phyloP scores from a whole-genome alignment of 495 filamentous ascomycete species.

The Penicillium canescens region DNA sequence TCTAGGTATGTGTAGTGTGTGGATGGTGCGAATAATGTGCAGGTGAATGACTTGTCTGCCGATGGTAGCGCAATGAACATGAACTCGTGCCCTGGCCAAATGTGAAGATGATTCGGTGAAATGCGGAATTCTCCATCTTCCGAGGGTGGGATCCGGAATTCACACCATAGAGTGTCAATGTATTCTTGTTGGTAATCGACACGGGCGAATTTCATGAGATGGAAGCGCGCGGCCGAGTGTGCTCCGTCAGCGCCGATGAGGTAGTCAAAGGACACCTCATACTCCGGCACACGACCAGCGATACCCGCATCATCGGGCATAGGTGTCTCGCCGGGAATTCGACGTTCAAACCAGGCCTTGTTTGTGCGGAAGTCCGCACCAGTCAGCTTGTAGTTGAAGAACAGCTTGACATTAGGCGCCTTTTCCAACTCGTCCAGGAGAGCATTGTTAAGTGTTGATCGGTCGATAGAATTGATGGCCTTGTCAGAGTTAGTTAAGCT shows the following conservation, averaged over 20 bases:
- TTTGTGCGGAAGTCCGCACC: conserved; percentile 78
- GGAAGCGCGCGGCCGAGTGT: conserved; percentile 83
- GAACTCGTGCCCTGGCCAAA: conserved; percentile 88
- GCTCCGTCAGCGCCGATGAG: conserved; percentile 96
- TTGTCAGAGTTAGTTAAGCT: conserved; percentile 19
- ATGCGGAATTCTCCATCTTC: conserved; percentile 65
- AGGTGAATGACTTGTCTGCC: conserved; percentile 88
- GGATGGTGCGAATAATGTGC: conserved; percentile 84
- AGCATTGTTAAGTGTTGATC: conserved; percentile 78
- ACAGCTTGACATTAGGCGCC: conserved; percentile 82
- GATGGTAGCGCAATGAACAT: conserved; percentile 99
- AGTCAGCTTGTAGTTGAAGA: conserved; percentile 89
- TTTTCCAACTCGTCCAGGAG: conserved; percentile 82
- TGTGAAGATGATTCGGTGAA: conserved; percentile 90
- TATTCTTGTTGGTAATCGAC: conserved; percentile 95
- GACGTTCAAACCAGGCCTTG: conserved; percentile 83
- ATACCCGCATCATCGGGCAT: conserved; percentile 26
- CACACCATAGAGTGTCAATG: conserved; percentile 96
- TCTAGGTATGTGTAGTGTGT: conserved; percentile 53
- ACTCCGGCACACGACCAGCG: conserved; percentile 49
- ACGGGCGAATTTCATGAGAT: conserved; percentile 89
- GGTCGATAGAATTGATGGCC: conserved; percentile 68
- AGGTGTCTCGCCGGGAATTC: conserved; percentile 33
- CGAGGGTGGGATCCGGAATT: conserved; percentile 77
- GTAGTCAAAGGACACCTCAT: conserved; percentile 83